Percentiles rank a stretch among this genome's conserved stretches.
Conservation (phyloP, 2,329 filamentous ascomycete genomes). For the Hymenoscyphus salicellus region DNA sequence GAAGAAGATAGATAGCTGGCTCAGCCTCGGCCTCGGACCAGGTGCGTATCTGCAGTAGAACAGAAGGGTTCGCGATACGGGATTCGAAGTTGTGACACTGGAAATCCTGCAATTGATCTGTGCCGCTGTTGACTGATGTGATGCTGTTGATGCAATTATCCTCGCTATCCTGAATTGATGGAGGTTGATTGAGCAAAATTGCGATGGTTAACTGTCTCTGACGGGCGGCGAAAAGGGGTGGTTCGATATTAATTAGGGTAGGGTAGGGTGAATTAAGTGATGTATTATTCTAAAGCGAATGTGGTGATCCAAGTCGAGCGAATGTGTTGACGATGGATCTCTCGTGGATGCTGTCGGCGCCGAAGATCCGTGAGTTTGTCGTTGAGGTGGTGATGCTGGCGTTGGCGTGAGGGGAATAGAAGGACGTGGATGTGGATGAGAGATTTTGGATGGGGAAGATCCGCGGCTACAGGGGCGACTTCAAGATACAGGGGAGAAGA, state of each 20-base stretch:
- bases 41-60: conserved; percentile 1
- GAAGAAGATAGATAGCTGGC: conserved; percentile 10
- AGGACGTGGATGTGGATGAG: not conserved
- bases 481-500: not conserved
- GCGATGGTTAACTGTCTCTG: not conserved
- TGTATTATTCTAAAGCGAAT: not conserved
- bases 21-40: not conserved
- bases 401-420: not conserved
- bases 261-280: not conserved
- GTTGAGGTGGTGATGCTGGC: not conserved
- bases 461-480: not conserved
- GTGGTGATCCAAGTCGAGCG: conserved; percentile 1
- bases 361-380: not conserved
- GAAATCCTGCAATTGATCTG: conserved; percentile 4
- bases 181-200: not conserved
- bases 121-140: conserved; percentile 6
- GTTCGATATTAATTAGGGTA: not conserved
- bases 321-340: not conserved
- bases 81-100: not conserved
- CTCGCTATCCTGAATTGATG: not conserved
- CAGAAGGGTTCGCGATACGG: not conserved
- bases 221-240: not conserved
- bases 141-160: not conserved
- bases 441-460: not conserved
- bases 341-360: not conserved